These are phyloP conservation scores for Apiospora marii DNA, from an alignment of 2,329 filamentous ascomycete species.

Conservation along the genomic window DNA sequence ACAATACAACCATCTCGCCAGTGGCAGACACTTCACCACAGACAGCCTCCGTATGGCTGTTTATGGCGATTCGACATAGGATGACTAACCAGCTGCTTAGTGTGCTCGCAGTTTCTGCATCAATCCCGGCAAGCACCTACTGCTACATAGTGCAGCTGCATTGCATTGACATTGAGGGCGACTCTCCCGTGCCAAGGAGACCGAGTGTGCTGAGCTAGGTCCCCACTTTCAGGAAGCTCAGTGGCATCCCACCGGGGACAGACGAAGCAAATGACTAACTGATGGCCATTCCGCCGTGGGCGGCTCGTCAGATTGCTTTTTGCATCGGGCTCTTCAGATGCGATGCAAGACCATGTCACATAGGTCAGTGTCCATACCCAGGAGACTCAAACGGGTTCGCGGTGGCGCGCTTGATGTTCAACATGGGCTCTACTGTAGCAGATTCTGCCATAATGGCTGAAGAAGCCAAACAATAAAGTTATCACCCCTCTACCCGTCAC, in stretches of 20 bases:
- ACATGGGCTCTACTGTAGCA: background rate
- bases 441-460: background rate
- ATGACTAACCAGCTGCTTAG: background rate
- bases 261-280: background rate
- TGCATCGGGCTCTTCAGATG: background rate
- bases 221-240: background rate
- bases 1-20: background rate
- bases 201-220: too few species aligned
- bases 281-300: background rate
- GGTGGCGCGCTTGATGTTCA: too few species aligned
- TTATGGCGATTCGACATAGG: background rate
- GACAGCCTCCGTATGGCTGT: too few species aligned
- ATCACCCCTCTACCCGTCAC: background rate
- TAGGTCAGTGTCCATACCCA: background rate
- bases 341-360: background rate
- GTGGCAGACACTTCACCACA: background rate
- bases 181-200: background rate
- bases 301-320: background rate
- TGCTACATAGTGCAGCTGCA: background rate
- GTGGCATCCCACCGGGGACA: too few species aligned
- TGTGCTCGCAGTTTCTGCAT: background rate
- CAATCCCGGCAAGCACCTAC: background rate
- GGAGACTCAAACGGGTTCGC: background rate
- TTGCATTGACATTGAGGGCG: background rate
- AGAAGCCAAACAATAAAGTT: background rate